A percentile compares a stretch with the other conserved stretches of the same genome.
These are phyloP conservation scores for Ogataea neopini DNA, from an alignment of 805 yeast species.

Conservation along the genomic window DNA sequence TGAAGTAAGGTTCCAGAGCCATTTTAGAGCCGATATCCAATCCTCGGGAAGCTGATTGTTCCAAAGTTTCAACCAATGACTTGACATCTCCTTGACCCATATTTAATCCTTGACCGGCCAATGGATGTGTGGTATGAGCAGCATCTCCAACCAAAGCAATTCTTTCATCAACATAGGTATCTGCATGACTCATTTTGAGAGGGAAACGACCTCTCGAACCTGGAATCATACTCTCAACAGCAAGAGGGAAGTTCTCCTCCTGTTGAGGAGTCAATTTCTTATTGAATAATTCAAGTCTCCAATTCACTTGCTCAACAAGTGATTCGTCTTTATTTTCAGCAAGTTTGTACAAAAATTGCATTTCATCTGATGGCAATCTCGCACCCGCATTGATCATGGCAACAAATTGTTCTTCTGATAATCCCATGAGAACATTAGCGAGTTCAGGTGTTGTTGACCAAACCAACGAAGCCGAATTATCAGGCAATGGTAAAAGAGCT, in stretches of 20 bases:
- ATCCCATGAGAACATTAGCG: constrained; percentile 59
- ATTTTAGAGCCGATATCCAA: constrained; percentile 82
- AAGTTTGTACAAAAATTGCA: constrained; percentile 63
- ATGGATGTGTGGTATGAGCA: constrained; percentile 95
- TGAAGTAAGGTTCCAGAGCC: constrained; percentile 84
- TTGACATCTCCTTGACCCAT: constrained; percentile 96
- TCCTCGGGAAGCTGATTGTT: constrained; percentile 71
- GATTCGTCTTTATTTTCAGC: constrained; percentile 41
- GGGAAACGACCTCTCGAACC: constrained; percentile 87
- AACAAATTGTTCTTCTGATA: constrained; percentile 63
- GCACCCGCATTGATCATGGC: constrained; percentile 83
- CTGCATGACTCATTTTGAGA: constrained; percentile 84
- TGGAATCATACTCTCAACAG: constrained; percentile 56
- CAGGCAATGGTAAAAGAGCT: constrained; percentile 88
- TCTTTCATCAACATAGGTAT: constrained; percentile 78
- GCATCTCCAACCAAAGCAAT: constrained; percentile 97
- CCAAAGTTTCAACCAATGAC: constrained; percentile 66
- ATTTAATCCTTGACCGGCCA: constrained; percentile 97
- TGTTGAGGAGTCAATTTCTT: constrained; percentile 40
- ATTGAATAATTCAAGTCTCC: constrained; percentile 57
- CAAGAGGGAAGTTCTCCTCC: constrained; percentile 67
- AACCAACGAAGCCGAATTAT: constrained; percentile 83
- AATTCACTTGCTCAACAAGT: constrained; percentile 65
- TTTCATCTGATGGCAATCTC: constrained; percentile 73
- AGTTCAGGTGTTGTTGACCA: constrained; percentile 87